Percentiles rank a stretch among this genome's conserved stretches.
Evolutionary conservation across 495 filamentous ascomycete genomes (phyloP).

Genomic region (Aspergillus campestris): DNA sequence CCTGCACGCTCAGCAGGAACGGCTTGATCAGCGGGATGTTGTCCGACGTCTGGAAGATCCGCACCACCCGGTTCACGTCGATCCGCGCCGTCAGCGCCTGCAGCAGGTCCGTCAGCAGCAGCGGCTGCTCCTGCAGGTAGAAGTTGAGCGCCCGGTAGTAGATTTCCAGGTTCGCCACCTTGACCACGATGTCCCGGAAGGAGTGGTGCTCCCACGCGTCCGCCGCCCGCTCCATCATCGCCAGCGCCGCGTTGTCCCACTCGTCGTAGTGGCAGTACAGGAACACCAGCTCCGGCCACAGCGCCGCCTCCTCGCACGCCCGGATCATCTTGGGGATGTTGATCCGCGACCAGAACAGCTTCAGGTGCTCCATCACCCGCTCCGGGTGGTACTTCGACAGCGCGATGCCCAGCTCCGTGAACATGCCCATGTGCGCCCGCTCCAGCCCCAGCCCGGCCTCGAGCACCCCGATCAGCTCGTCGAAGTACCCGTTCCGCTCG

Average conservation of each 20-base stretch:
- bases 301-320: slow-evolving; percentile 86
- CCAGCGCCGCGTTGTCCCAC: slow-evolving; percentile 95
- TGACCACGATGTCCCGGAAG: slow-evolving; percentile 98
- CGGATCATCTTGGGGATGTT: slow-evolving; percentile 98
- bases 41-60: slow-evolving; percentile 97
- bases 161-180: slow-evolving; percentile 97
- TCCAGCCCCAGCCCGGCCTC: slow-evolving; percentile 95
- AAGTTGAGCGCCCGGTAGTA: slow-evolving; percentile 98
- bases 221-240: slow-evolving; percentile 98
- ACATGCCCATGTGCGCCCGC: slow-evolving; percentile 90
- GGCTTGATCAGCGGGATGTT: slow-evolving; percentile 98
- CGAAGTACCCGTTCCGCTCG: slow-evolving; percentile 95
- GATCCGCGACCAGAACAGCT: slow-evolving; percentile 97
- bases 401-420: slow-evolving; percentile 91
- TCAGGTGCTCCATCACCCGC: slow-evolving; percentile 95
- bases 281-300: slow-evolving; percentile 98
- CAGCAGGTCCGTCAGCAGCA: slow-evolving; percentile 89
- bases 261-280: slow-evolving; percentile 99
- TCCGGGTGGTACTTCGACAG: slow-evolving; percentile 96
- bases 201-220: slow-evolving; percentile 99
- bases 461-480: slow-evolving; percentile 89
- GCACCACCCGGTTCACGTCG: slow-evolving; percentile 96
- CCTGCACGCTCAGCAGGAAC: slow-evolving; percentile 93
- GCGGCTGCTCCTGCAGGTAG: slow-evolving; percentile 94
- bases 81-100: slow-evolving; percentile 86